Percentiles rank a stretch among this genome's conserved stretches.
Evolutionary conservation across 1,139 yeast species (phyloP).

Genomic region (Suhomyces yuchorum): DNA sequence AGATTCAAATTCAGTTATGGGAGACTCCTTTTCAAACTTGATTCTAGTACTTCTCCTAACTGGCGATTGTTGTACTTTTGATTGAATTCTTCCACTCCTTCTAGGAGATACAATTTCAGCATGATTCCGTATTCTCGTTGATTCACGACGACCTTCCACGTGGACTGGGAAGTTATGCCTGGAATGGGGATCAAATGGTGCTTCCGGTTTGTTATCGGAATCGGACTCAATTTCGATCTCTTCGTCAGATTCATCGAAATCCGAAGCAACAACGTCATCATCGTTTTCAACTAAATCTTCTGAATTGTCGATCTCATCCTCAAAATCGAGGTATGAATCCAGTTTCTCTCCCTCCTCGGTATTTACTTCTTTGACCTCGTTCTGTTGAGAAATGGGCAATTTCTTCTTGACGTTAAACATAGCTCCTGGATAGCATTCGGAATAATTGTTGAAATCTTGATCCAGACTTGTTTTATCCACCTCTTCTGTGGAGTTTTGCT

Average conservation of each 20-base stretch:
- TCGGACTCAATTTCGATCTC: constrained; percentile 18
- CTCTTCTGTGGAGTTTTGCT: neutral
- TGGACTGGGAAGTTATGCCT: too few species aligned
- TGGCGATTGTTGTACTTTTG: neutral
- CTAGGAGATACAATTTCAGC: neutral
- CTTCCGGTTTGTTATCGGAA: neutral
- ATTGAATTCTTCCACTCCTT: neutral
- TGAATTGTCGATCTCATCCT: constrained; percentile 17
- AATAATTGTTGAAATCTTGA: constrained; percentile 23
- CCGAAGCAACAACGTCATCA: constrained; percentile 9
- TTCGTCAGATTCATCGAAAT: constrained; percentile 11
- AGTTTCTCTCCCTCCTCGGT: constrained; percentile 13
- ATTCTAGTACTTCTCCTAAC: neutral
- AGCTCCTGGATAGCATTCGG: constrained; percentile 37
- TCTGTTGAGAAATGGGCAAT: constrained; percentile 17
- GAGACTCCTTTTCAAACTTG: neutral
- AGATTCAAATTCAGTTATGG: neutral
- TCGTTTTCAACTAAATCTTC: constrained; percentile 17
- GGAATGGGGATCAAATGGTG: neutral
- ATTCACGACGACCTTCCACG: neutral
- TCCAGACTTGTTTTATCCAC: neutral
- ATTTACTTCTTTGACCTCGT: constrained; percentile 16
- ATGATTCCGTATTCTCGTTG: neutral
- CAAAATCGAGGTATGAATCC: constrained; percentile 17
- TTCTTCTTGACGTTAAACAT: constrained; percentile 13